Percentiles rank a stretch among this genome's conserved stretches.
phyloP scores from a whole-genome alignment of 257 asterid genomes.

The Jacaranda mimosifolia region DNA sequence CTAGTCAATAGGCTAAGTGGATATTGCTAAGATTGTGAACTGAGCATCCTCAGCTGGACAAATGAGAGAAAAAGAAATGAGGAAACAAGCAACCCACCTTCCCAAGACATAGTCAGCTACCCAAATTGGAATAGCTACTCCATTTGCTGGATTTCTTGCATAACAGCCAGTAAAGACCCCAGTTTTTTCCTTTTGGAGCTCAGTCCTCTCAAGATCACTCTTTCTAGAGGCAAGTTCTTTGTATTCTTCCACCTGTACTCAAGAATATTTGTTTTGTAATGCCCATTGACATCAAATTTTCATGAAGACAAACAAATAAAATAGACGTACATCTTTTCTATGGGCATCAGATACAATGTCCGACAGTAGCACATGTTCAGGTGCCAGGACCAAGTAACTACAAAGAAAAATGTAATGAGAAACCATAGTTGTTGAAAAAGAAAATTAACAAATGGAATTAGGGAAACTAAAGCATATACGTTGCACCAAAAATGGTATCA shows the following conservation, averaged over 20 bases:
- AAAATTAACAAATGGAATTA: conserved; percentile 22
- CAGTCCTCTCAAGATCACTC: conserved; percentile 98
- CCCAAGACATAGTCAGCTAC: conserved; percentile 98
- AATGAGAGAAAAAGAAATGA: conserved; percentile 10
- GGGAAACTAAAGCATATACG: conserved; percentile 56
- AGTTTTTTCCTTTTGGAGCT: conserved; percentile 93
- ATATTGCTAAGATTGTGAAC: not conserved
- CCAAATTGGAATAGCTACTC: conserved; percentile 89
- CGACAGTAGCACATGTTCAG: conserved; percentile 81
- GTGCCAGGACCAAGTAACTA: conserved; percentile 94
- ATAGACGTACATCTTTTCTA: conserved; percentile 64
- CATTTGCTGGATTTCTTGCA: conserved; percentile 94
- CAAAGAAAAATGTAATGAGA: conserved; percentile 40
- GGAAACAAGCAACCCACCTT: conserved; percentile 56
- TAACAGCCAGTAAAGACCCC: conserved; percentile 94
- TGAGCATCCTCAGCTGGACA: conserved; percentile 20
- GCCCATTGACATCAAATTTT: conserved; percentile 22
- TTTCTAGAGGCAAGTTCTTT: conserved; percentile 83
- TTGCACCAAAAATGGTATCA: conserved; percentile 97
- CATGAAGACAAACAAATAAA: conserved; percentile 25
- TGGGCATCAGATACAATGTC: conserved; percentile 72
- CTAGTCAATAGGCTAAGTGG: conserved; percentile 12
- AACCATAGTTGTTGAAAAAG: conserved; percentile 17
- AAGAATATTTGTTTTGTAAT: conserved; percentile 33
- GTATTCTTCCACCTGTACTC: conserved; percentile 85